These are phyloP conservation scores for Vitis labrusca DNA, from an alignment of 164 flowering plant species.

Conservation along the genomic window DNA sequence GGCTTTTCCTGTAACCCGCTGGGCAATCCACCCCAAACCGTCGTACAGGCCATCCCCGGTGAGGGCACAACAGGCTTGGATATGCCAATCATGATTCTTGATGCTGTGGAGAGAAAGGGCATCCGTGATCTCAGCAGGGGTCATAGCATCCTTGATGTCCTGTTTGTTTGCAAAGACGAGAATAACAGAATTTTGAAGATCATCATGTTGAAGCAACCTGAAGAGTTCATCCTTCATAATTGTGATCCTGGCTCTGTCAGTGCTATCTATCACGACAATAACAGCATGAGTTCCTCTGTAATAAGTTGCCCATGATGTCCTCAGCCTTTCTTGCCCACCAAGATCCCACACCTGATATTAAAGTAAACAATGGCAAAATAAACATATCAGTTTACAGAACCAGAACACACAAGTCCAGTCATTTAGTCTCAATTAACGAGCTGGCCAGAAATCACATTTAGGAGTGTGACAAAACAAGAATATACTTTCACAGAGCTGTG, in stretches of 20 bases:
- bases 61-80: constrained; percentile 88
- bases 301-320: constrained; percentile 98
- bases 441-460: background rate
- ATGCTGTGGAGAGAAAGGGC: constrained; percentile 90
- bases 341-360: constrained; percentile 82
- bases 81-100: constrained; percentile 95
- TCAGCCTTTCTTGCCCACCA: constrained; percentile 90
- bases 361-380: constrained; percentile 5
- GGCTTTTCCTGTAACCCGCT: constrained; percentile 71
- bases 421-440: background rate
- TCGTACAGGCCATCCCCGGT: constrained; percentile 87
- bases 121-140: constrained; percentile 88
- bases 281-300: constrained; percentile 93
- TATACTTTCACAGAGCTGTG: no score
- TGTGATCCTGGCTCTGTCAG: constrained; percentile 81
- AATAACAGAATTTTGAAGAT: constrained; percentile 68
- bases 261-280: constrained; percentile 90
- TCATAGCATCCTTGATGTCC: constrained; percentile 91
- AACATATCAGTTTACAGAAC: background rate
- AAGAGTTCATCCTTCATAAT: constrained; percentile 93
- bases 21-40: constrained; percentile 91
- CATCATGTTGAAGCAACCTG: constrained; percentile 80
- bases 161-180: constrained; percentile 92
- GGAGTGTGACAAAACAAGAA: no score
- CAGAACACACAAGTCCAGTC: background rate